Evolutionary conservation across 768 basidiomycete species (phyloP).

Genomic region (Pisolithus microcarpus): DNA sequence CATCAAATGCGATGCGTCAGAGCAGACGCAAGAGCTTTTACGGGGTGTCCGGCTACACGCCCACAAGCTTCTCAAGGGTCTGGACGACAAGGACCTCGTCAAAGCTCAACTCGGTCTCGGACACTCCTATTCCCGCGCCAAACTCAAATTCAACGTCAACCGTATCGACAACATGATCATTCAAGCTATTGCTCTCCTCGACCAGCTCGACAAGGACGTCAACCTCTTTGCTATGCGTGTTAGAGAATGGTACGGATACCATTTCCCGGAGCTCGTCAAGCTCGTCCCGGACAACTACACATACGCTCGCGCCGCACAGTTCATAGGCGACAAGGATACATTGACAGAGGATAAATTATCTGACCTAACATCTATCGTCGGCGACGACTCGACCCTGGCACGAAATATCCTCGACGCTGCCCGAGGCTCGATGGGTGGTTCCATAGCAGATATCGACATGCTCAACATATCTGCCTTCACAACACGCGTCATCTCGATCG

Average conservation of each 20-base stretch:
- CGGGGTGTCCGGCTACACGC: constrained; percentile 92
- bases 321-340: constrained; percentile 85
- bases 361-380: constrained; percentile 71
- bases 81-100: constrained; percentile 79
- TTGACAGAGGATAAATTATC: constrained; percentile 74
- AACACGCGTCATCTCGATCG: constrained; percentile 79
- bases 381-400: constrained; percentile 77
- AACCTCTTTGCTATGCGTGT: constrained; percentile 98
- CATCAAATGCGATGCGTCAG: constrained; percentile 75
- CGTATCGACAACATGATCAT: constrained; percentile 99
- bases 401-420: constrained; percentile 94
- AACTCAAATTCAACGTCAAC: constrained; percentile 97
- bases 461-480: constrained; percentile 94
- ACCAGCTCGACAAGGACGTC: constrained; percentile 99
- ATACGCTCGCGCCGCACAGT: constrained; percentile 78
- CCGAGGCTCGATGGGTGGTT: constrained; percentile 89
- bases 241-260: constrained; percentile 98
- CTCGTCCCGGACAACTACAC: constrained; percentile 92
- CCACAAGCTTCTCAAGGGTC: constrained; percentile 79
- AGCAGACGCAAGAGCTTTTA: constrained; percentile 75
- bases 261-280: constrained; percentile 93
- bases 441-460: constrained; percentile 87
- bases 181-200: constrained; percentile 95
- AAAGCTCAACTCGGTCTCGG: constrained; percentile 96
- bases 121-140: constrained; percentile 95